Percentiles rank a stretch among this genome's conserved stretches.
phyloP scores from a whole-genome alignment of 2,329 filamentous ascomycete genomes.

The Phaeosphaeriaceae sp. region DNA sequence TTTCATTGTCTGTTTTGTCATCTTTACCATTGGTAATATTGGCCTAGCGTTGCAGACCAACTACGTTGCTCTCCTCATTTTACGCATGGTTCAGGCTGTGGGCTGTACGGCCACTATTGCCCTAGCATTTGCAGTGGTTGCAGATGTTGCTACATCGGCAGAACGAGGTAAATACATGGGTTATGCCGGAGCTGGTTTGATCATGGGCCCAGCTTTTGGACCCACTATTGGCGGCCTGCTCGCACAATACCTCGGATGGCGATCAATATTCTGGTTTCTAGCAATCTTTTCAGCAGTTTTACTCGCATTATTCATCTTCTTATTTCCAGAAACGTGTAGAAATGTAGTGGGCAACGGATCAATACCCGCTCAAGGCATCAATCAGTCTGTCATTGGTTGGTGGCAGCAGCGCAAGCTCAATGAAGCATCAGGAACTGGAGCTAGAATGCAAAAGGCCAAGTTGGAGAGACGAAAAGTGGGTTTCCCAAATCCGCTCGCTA shows the following conservation, averaged over 20 bases:
- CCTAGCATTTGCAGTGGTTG: conserved; percentile 72
- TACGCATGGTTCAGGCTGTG: conserved; percentile 47
- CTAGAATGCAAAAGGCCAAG: not conserved
- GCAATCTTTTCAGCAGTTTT: conserved; percentile 49
- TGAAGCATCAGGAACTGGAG: conserved; percentile 3
- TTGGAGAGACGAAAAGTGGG: conserved; percentile 25
- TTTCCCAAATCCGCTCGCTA: conserved; percentile 35
- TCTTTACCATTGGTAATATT: conserved; percentile 46
- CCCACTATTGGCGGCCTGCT: conserved; percentile 45
- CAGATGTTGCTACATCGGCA: conserved; percentile 71
- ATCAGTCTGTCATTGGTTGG: conserved; percentile 38
- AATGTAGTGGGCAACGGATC: conserved; percentile 53
- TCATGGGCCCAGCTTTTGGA: conserved; percentile 41
- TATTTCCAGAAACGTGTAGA: conserved; percentile 53
- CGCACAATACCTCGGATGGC: conserved; percentile 45
- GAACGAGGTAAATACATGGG: conserved; percentile 77
- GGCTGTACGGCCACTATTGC: conserved; percentile 55
- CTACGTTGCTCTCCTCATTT: conserved; percentile 43
- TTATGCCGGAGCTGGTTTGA: conserved; percentile 63
- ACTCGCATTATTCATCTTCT: conserved; percentile 43
- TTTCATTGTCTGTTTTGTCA: conserved; percentile 54
- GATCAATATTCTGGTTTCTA: conserved; percentile 51
- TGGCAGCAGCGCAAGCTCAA: conserved; percentile 33
- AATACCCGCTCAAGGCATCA: conserved; percentile 39
- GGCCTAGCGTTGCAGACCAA: conserved; percentile 47